Percentiles rank a stretch among this genome's conserved stretches.
phyloP scores from a whole-genome alignment of 2,329 filamentous ascomycete species.

The Coleophoma cylindrospora region DNA sequence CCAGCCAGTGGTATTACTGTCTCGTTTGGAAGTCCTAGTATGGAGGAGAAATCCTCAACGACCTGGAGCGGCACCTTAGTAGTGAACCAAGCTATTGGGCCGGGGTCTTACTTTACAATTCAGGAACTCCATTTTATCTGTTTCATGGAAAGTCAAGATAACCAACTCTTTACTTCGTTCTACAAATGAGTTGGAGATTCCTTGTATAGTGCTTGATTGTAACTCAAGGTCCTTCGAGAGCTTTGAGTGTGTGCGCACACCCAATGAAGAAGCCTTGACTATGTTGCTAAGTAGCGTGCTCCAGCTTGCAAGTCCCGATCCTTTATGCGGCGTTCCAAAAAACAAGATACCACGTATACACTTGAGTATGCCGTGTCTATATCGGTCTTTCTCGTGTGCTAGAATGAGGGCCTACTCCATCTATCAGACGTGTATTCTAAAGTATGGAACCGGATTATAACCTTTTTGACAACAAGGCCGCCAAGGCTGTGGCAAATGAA shows the following conservation, averaged over 20 bases:
- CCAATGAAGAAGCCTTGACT: background rate
- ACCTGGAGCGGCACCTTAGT: too few relatives aligned
- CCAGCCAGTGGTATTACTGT: background rate
- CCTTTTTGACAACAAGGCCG: constrained; percentile 23
- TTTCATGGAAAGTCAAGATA: background rate
- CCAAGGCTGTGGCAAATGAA: constrained; percentile 28
- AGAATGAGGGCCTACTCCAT: background rate
- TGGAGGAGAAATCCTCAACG: background rate
- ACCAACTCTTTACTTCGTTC: background rate
- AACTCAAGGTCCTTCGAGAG: background rate
- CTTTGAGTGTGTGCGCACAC: background rate
- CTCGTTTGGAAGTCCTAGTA: background rate
- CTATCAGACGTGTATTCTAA: too few relatives aligned
- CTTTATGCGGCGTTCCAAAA: constrained; percentile 6
- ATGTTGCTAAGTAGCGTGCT: background rate
- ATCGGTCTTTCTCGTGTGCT: background rate
- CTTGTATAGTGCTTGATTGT: background rate
- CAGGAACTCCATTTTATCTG: background rate
- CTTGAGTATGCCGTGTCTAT: too few relatives aligned
- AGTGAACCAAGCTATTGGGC: too few relatives aligned
- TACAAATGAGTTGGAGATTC: background rate
- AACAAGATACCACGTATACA: constrained; percentile 2
- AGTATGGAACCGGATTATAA: too few relatives aligned
- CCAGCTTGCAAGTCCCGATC: constrained; percentile 1
- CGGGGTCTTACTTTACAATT: background rate